Evolutionary conservation across 1,284 basidiomycete genomes (phyloP), one percentile per base, ranked within the genome.

Genomic region (Boletus semigastroideus): DNA sequence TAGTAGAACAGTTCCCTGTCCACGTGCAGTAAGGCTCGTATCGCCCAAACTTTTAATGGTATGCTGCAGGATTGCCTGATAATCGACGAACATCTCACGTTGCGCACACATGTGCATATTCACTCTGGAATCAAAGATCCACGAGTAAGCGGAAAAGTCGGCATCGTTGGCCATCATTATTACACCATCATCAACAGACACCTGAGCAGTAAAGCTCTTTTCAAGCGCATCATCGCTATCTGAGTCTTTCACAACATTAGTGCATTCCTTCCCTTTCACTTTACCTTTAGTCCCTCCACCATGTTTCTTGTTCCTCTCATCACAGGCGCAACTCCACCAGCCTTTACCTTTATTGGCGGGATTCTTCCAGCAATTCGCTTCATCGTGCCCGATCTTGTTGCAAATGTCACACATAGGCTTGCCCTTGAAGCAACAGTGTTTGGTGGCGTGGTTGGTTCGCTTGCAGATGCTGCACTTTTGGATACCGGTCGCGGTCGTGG

Each of bases 351-450:
- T 37, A 25, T 49, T 49, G 2, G 17, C 19, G 0, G 36, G 48
- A 33, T 48, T 56, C 3, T n/a, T 38, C 39, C 37, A 56, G 14
- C 54, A 53, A 0, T 42, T 30, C 0, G 7, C 17, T 0, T 16
- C 44, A 0, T 14, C 28, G 14, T 58, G 46, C 1, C 46, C 43
- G 11, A 56, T 34, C 1, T 20, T 38, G 0, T 4, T 1, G 10
- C 46, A 58, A 0, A 46, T 41, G 1, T 11, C 37, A 7, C 51
- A 56, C 22, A 46, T 51, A 2, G 37, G 16, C 12, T 51, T 39
- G 0, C 42, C 51, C 5, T n/a, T 22, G 27, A 14, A 28, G 16
- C 9, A 14, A 13, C 42, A 43, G 8, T 33, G 11, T 2, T 10
- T 13, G 12, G 30, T 31, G 4, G 4, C 8, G 13, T 31, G 30